Percentiles rank a stretch among this genome's conserved stretches.
Evolutionary conservation across 805 yeast species (phyloP).

Genomic region (Monosporozyma servazzii): DNA sequence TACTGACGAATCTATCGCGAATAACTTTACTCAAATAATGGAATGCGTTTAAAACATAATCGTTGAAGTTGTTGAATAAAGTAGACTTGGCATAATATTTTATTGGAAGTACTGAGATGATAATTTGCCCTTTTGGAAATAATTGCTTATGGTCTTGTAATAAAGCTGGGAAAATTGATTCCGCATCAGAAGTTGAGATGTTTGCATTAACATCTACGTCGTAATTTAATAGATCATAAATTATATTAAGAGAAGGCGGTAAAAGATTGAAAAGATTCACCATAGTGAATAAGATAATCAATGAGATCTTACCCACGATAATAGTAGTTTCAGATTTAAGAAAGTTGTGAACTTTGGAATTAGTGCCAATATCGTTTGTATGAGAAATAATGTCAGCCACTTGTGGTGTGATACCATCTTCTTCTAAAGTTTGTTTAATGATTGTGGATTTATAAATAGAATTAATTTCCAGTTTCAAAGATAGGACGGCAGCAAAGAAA

Average conservation of each 20-base stretch:
- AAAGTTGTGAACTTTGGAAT: background rate
- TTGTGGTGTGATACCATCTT: conserved; percentile 73
- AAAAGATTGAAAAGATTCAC: conserved; percentile 63
- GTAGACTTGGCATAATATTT: conserved; percentile 52
- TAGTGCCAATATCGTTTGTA: conserved; percentile 13
- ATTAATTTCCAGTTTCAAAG: conserved; percentile 81
- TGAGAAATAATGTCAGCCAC: conserved; percentile 62
- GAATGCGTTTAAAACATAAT: conserved; percentile 20
- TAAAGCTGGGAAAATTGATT: background rate
- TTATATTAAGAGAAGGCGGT: conserved; percentile 42
- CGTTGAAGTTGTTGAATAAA: conserved; percentile 51
- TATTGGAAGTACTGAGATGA: conserved; percentile 51
- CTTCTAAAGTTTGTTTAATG: conserved; percentile 74
- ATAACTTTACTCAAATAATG: conserved; percentile 42
- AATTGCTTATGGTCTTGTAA: background rate
- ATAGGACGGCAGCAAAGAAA: conserved; percentile 72
- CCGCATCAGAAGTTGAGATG: background rate
- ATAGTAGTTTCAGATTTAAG: conserved; percentile 35
- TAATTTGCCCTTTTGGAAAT: conserved; percentile 36
- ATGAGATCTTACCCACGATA: conserved; percentile 48
- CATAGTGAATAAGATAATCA: conserved; percentile 49
- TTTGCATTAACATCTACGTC: background rate
- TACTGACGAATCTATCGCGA: conserved; percentile 72
- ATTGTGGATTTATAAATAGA: conserved; percentile 74
- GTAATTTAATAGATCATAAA: conserved; percentile 29